Evolutionary conservation across 345 rosid genomes (phyloP), one percentile per base, ranked within the genome.

Genomic region (Salix purpurea): DNA sequence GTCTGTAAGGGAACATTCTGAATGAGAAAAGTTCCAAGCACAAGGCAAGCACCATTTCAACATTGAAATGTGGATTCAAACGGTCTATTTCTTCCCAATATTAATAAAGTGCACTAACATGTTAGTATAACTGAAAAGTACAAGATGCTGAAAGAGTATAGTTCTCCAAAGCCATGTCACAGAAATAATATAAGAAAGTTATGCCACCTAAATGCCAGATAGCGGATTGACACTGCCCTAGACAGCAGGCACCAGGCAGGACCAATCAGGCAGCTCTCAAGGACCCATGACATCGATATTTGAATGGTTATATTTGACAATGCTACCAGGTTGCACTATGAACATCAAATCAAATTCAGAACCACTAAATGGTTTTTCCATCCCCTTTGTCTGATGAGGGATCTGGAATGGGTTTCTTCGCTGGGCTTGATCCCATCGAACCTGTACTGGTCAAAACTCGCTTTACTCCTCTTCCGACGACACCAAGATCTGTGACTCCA

Each of bases 391-490:
- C 88, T 10, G 90, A 74, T 21, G 87, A 70, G 32, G 84, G 76
- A 30, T 85, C 88, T 2, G 46, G 64, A 24, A 89, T 73, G 18
- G 90, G 86, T 80, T 86, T 96, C 96, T 96, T 96, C 11, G 61
- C 6, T 39, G 89, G 74, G 76, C 81, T 88, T 62, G 96, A 89
- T 36, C 86, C 90, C 37, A 79, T 76, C 5, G 92, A 54, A 37
- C 69, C 70, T 36, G 91, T 52, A 75, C 80, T 86, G 84, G 65
- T 84, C 80, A 85, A 74, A 66, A 93, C 97, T 64, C 97, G 91
- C 78, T 96, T 96, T 68, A 91, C 96, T 54, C 98, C 99, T 87
- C 98, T 89, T 82, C 98, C 99, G 61, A 93, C 97, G 6, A 90
- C 89, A 21, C 99, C 99, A 65, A 96, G 86, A 81, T 93, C 84